Base-by-base conservation (phyloP, 164 flowering plant genomes). In the Magnolia officinalis region DNA sequence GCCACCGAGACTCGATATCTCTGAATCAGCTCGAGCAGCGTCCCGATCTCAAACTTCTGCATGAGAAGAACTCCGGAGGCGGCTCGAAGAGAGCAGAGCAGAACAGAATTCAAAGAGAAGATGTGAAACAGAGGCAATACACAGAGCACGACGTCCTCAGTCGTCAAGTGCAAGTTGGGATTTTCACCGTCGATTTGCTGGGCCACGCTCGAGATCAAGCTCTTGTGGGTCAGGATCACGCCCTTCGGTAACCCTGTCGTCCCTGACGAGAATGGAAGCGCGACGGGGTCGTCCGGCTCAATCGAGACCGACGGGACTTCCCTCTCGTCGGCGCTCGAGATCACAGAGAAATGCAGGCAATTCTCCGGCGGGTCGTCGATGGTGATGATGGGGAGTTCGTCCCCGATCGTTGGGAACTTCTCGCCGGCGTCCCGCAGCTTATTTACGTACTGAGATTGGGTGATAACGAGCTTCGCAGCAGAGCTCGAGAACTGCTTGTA, bases 101-200 rank as follows among this genome's bases (percentile, higher is more conserved):
- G 78, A 65, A 90, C 91, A 21, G 87, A 82, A 82, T 87, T 85
- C 37, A 92, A 75, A 0, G 97, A 85, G 81, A 70, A 94, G 8
- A 91, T 94, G 81, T 94, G 98, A 72, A 94, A 94, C 80, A 94
- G 72, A 0, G 98, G 98, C 29, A 93, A 84, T n/a, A 92, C 91
- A 77, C 98, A 93, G 6, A 93, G 80, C 1, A 93, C 86, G 4
- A 90, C 84, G 73, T 93, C 98, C 8, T 86, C 88, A 8, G 70
- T 0, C 11, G 55, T 85, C 75, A 91, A 58, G 65, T 88, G 72
- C 26, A 93, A 64, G 73, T 92, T 92, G 1, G 96, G 96, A 50
- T 92, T 92, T 72, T 90, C 96, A 6, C 98, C 98, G 72, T 93
- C 96, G 0, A 92, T 94, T 70, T 89, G 92, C 73, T 93, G 98